These are phyloP conservation scores for Eimeria falciformis DNA, from an alignment of 169 alveolate genomes.

Conservation along the genomic window DNA sequence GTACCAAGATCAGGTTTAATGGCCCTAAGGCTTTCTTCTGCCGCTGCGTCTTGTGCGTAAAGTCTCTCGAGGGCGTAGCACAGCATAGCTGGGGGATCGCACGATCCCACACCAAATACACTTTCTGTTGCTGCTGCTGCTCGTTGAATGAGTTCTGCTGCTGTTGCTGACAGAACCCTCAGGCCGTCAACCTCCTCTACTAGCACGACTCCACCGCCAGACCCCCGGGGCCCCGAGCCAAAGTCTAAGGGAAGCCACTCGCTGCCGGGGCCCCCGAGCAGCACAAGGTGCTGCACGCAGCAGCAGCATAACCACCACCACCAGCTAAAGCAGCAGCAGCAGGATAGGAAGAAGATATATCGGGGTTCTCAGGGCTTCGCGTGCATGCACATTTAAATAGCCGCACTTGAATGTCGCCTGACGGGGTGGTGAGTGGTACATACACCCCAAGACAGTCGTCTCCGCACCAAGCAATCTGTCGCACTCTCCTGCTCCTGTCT, in stretches of 20 bases:
- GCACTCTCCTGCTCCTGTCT: conserved; percentile 77
- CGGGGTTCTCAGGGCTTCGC: neutral
- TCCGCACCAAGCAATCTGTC: conserved; percentile 86
- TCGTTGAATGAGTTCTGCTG: conserved; percentile 81
- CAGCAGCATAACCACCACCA: neutral
- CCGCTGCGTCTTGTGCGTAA: conserved; percentile 84
- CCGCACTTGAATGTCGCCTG: conserved; percentile 60
- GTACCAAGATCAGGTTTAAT: conserved; percentile 82
- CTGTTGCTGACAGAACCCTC: conserved; percentile 80
- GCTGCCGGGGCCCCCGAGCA: conserved; percentile 84
- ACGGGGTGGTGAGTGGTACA: conserved; percentile 80
- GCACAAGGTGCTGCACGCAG: conserved; percentile 78
- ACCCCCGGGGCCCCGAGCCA: conserved; percentile 47
- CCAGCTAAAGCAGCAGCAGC: neutral
- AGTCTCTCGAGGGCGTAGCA: conserved; percentile 85
- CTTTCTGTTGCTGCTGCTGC: conserved; percentile 82
- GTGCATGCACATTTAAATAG: conserved; percentile 5
- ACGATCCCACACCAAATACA: conserved; percentile 85
- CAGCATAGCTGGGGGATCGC: conserved; percentile 88
- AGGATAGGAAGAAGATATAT: too few species aligned
- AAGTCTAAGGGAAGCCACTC: conserved; percentile 86
- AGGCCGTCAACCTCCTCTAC: conserved; percentile 84
- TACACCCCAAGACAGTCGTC: conserved; percentile 86
- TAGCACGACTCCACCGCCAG: conserved; percentile 53
- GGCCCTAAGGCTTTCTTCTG: conserved; percentile 86